Evolutionary conservation across 2,329 filamentous ascomycete genomes (phyloP).

Genomic region (Sarocladium brachiariae): DNA sequence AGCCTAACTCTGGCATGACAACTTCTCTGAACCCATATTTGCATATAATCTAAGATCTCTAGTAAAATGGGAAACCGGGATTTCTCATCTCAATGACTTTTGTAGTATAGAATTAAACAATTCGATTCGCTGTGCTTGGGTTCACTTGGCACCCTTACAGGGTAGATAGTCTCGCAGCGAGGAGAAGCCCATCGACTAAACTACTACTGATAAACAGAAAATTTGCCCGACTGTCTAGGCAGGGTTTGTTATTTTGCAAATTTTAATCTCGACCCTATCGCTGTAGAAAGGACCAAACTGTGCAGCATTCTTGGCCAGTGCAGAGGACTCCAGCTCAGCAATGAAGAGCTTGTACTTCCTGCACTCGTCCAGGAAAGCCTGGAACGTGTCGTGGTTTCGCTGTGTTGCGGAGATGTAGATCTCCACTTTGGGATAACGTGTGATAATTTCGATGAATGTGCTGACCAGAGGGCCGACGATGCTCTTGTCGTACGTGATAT

Average conservation of each 20-base stretch:
- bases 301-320: slow-evolving; percentile 24
- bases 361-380: slow-evolving; percentile 55
- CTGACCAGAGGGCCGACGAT: slow-evolving; percentile 57
- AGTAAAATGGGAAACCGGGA: too few relatives aligned
- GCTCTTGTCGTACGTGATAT: slow-evolving; percentile 68
- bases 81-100: too few relatives aligned
- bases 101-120: neutral
- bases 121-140: too few relatives aligned
- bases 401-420: slow-evolving; percentile 66
- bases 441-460: slow-evolving; percentile 57
- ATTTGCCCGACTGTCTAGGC: neutral
- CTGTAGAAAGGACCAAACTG: slow-evolving; percentile 61
- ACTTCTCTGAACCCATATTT: too few relatives aligned
- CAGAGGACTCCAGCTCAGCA: slow-evolving; percentile 34
- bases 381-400: slow-evolving; percentile 63
- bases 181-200: too few relatives aligned
- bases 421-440: slow-evolving; percentile 45
- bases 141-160: neutral
- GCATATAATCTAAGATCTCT: too few relatives aligned
- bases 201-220: too few relatives aligned
- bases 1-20: too few relatives aligned
- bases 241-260: slow-evolving; percentile 24
- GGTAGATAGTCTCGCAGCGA: too few relatives aligned
- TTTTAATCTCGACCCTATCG: slow-evolving; percentile 51
- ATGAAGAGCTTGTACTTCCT: slow-evolving; percentile 38